Percentiles rank a stretch among this genome's conserved stretches.
Evolutionary conservation across 768 basidiomycete genomes (phyloP).

Genomic region (Mycena floridula): DNA sequence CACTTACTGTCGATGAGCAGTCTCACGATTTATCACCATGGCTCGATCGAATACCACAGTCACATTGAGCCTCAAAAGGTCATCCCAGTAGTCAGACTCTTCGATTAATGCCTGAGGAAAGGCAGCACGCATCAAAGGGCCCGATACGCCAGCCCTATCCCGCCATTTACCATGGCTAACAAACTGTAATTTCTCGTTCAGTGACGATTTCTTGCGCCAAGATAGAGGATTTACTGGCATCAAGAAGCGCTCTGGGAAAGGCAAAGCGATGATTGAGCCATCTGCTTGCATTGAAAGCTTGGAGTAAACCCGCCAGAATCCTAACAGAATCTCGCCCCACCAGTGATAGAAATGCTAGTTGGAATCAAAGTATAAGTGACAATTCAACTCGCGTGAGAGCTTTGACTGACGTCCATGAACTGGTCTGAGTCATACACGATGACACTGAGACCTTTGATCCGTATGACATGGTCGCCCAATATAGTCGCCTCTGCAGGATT

Average conservation of each 20-base stretch:
- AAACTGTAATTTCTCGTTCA: slow-evolving; percentile 16
- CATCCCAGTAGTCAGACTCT: slow-evolving; percentile 54
- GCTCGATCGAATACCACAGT: slow-evolving; percentile 60
- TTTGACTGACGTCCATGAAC: slow-evolving; percentile 20
- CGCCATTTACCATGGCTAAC: slow-evolving; percentile 43
- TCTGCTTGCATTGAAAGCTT: slow-evolving; percentile 11
- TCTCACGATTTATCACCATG: slow-evolving; percentile 55
- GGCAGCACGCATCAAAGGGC: slow-evolving; percentile 56
- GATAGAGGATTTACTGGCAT: slow-evolving; percentile 21
- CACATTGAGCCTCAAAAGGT: slow-evolving; percentile 35
- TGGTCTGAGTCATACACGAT: slow-evolving; percentile 19
- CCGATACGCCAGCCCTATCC: slow-evolving; percentile 54
- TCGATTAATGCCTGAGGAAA: slow-evolving; percentile 60
- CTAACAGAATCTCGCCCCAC: slow-evolving; percentile 42
- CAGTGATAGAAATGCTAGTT: slow-evolving; percentile 39
- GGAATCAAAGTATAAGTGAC: too few relatives aligned
- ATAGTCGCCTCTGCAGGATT: slow-evolving; percentile 13
- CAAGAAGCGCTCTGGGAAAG: slow-evolving; percentile 25
- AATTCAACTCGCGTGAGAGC: too few relatives aligned
- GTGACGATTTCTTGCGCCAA: too few relatives aligned
- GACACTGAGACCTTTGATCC: slow-evolving; percentile 14
- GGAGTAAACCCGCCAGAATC: slow-evolving; percentile 34
- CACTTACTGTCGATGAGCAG: slow-evolving; percentile 49
- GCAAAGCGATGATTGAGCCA: slow-evolving; percentile 4
- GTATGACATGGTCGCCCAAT: slow-evolving; percentile 15